A percentile compares a stretch with the other conserved stretches of the same genome.
phyloP scores from a whole-genome alignment of 768 basidiomycete species.

The Tricholomella constricta region DNA sequence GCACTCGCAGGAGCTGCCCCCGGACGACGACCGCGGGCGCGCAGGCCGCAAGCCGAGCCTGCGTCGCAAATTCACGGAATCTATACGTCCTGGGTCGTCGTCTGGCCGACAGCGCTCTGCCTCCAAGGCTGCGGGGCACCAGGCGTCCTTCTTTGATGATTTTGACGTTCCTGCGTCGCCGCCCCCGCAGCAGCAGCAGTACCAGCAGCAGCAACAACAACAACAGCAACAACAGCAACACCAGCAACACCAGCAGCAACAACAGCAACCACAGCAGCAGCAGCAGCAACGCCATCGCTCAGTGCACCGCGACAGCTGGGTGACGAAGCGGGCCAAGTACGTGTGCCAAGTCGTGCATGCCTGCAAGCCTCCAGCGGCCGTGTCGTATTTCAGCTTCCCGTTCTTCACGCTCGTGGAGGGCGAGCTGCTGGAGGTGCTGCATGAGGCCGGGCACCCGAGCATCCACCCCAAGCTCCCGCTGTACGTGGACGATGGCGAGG shows the following conservation, averaged over 20 bases:
- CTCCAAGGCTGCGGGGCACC: slow-evolving; percentile 13
- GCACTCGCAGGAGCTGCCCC: slow-evolving; percentile 15
- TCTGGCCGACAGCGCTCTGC: slow-evolving; percentile 17
- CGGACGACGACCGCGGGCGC: slow-evolving; percentile 29
- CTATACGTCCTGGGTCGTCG: slow-evolving; percentile 20
- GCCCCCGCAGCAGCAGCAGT: slow-evolving; percentile 7
- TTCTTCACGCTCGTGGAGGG: slow-evolving; percentile 73
- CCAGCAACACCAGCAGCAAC: slow-evolving; percentile 15
- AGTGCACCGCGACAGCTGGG: slow-evolving; percentile 43
- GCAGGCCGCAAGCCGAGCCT: slow-evolving; percentile 28
- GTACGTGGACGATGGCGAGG: slow-evolving; percentile 76
- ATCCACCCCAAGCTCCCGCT: slow-evolving; percentile 72
- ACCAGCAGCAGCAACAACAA: not conserved
- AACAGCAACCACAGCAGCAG: no score
- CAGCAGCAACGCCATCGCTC: slow-evolving; percentile 17
- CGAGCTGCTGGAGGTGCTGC: slow-evolving; percentile 65
- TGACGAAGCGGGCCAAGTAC: slow-evolving; percentile 56
- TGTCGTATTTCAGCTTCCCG: slow-evolving; percentile 71
- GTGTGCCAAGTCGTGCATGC: slow-evolving; percentile 68
- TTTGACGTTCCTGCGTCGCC: slow-evolving; percentile 17
- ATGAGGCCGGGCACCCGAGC: slow-evolving; percentile 80
- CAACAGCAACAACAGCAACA: slow-evolving; percentile 8
- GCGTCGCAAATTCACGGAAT: slow-evolving; percentile 28
- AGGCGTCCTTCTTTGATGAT: slow-evolving; percentile 33
- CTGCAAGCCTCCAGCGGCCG: slow-evolving; percentile 62